Conservation (phyloP, 139 green algal species). For the Spirogloea muscicola region DNA sequence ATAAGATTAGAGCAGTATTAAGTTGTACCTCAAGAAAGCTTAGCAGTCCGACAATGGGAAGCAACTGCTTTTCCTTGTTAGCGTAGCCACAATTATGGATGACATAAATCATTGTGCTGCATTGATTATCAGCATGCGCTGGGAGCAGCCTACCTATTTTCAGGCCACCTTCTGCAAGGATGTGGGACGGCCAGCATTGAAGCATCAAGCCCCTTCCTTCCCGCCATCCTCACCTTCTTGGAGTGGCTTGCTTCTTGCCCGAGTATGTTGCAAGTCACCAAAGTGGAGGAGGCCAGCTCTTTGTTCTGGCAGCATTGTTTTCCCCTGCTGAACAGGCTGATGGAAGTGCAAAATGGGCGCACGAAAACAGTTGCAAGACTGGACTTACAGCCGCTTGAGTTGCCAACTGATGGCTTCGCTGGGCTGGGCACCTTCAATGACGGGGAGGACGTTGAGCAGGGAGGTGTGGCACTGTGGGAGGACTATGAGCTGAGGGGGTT, state of each 20-base stretch:
- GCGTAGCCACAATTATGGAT: too few relatives aligned
- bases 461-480: slow-evolving; percentile 29
- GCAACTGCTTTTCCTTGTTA: too few relatives aligned
- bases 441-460: background rate
- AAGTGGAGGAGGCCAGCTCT: slow-evolving; percentile 10
- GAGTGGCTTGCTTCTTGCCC: slow-evolving; percentile 15
- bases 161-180: slow-evolving; percentile 25
- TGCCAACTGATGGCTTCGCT: background rate
- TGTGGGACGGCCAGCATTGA: background rate
- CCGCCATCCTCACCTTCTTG: slow-evolving; percentile 6
- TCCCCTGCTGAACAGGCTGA: slow-evolving; percentile 14
- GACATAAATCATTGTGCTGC: too few relatives aligned
- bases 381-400: too few relatives aligned
- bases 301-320: slow-evolving; percentile 32
- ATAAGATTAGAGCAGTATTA: too few relatives aligned
- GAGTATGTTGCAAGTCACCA: background rate
- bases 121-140: slow-evolving; percentile 27
- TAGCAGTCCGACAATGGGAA: too few relatives aligned
- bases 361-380: too few relatives aligned
- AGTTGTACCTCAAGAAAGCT: too few relatives aligned
- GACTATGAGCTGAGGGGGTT: slow-evolving; percentile 37
- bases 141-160: slow-evolving; percentile 19
- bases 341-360: background rate
- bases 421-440: background rate
- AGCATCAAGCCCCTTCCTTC: slow-evolving; percentile 1